Conservation (phyloP, 345 rosid species). For the Aethionema arabicum region DNA sequence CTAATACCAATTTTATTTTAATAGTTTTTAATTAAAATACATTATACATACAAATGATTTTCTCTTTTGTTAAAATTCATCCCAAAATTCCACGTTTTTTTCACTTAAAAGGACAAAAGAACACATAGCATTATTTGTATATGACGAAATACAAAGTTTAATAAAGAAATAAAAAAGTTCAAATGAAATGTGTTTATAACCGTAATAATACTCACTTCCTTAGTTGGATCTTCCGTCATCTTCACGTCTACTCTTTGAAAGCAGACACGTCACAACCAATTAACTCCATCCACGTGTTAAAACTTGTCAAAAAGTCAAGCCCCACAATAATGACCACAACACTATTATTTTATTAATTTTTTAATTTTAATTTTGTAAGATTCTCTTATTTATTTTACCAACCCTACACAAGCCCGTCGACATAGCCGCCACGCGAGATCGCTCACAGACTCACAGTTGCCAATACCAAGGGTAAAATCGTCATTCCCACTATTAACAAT, state of each 20-base stretch:
- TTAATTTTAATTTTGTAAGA: neutral
- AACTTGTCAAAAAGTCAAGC: slow-evolving; percentile 32
- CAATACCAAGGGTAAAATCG: neutral
- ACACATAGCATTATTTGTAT: too few relatives aligned
- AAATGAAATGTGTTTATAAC: too few relatives aligned
- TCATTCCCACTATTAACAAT: neutral
- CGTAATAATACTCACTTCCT: neutral
- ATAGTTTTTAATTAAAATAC: too few relatives aligned
- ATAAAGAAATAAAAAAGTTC: too few relatives aligned
- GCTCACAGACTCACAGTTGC: neutral
- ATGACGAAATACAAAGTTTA: too few relatives aligned
- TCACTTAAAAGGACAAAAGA: too few relatives aligned
- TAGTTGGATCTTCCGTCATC: slow-evolving; percentile 27
- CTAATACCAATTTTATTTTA: too few relatives aligned
- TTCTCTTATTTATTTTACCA: slow-evolving; percentile 7
- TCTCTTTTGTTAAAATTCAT: too few relatives aligned
- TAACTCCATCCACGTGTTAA: neutral
- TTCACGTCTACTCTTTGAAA: slow-evolving; percentile 29
- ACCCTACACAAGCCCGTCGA: slow-evolving; percentile 29
- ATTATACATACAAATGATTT: too few relatives aligned
- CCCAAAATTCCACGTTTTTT: too few relatives aligned
- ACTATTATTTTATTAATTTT: too few relatives aligned
- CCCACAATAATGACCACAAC: slow-evolving; percentile 25
- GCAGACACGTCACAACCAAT: slow-evolving; percentile 26
- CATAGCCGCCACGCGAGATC: slow-evolving; percentile 36